Base-by-base conservation (phyloP, 148 eudicot species). In the Vaccinium macrocarpon region DNA sequence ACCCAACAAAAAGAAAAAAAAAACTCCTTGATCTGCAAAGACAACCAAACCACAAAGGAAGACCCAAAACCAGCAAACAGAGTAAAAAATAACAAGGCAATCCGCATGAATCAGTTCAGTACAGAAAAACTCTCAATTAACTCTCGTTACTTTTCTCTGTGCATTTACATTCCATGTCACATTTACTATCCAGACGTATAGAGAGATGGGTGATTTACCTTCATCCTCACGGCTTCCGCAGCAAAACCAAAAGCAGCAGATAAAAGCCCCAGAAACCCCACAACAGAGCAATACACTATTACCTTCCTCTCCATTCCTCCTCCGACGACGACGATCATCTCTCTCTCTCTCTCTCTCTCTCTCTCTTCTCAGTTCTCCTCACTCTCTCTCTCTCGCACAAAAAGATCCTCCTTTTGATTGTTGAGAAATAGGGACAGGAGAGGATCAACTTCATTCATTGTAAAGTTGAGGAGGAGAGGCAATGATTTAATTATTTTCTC, bases 221-320 rank as follows among this genome's bases (percentile, higher is more conserved):
- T 91, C 48, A 92, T 91, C 88, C 92, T 90, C 74, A 83, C 90
- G 86, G 89, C 92, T 73, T 93, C 97, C 83, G 97, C 93, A 89
- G 89, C 95, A 88, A 93, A 92, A 38, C 93, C 95, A 74, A 88
- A 81, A 86, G 85, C 90, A 89, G 95, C 89, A 19, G 95, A 87
- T 76, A 93, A 72, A 14, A 93, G 83, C 84, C 97, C 97, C 49
- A 93, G 88, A 77, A 93, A 92, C 5, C 92, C 97, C 85, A 92
- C 97, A 29, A 88, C 50, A 32, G 81, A 35, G 76, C 92, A 92
- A 51, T 92, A 83, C 86, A 91, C 86, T 73, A 90, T 6, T 50
- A 82, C 86, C 80, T 84, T 92, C 78, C 79, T 92, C 86, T 92
- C 94, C 90, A 93, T 88, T 75, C 55, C 77, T 74, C 46, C 46